Conservation (phyloP, 352 stramenopile genomes). For the Globisporangium ultimum region DNA sequence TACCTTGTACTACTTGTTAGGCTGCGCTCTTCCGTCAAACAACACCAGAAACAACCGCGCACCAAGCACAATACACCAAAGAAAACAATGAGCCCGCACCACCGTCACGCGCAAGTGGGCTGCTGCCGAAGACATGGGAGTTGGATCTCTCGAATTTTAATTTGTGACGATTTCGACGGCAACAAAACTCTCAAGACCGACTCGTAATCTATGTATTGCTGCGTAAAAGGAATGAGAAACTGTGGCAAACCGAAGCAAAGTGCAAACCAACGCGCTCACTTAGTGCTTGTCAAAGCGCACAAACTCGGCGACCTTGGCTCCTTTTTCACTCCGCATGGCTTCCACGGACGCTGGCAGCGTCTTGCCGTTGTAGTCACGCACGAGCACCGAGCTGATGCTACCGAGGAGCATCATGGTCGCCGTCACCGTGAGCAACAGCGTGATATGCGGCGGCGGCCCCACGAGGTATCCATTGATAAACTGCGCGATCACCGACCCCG, state of each 20-base stretch:
- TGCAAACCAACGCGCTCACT: too few species aligned
- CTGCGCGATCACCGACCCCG: constrained; percentile 88
- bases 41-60: too few species aligned
- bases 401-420: constrained; percentile 81
- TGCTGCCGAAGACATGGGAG: constrained; percentile 32
- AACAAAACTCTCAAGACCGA: neutral
- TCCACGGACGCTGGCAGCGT: constrained; percentile 51
- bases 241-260: too few species aligned
- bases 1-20: too few species aligned
- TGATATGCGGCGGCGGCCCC: constrained; percentile 66
- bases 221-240: too few species aligned
- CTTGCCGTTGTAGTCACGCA: constrained; percentile 59
- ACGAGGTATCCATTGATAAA: constrained; percentile 89
- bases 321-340: constrained; percentile 33
- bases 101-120: too few species aligned
- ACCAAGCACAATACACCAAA: too few species aligned
- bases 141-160: constrained; percentile 72
- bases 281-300: constrained; percentile 13
- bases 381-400: constrained; percentile 49
- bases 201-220: too few species aligned
- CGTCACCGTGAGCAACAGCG: constrained; percentile 70
- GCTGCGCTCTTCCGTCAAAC: too few species aligned
- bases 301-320: constrained; percentile 4
- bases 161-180: constrained; percentile 10
- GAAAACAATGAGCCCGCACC: too few species aligned